Evolutionary conservation across 1,284 basidiomycete species (phyloP).

Genomic region (Malassezia vespertilionis): DNA sequence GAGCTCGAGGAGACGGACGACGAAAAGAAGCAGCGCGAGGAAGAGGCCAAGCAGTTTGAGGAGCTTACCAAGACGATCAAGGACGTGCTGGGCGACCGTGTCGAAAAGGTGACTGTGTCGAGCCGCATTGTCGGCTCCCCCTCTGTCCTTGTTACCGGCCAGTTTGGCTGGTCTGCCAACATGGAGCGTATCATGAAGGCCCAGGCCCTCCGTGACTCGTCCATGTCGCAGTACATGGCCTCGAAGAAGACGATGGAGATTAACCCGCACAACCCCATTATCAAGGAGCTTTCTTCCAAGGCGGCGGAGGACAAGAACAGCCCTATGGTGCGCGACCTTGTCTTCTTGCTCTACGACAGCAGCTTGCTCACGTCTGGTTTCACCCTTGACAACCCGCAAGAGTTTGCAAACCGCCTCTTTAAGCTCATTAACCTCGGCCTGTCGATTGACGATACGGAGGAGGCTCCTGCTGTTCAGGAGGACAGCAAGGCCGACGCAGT

Average conservation of each 20-base stretch:
- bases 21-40: conserved; percentile 85
- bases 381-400: conserved; percentile 85
- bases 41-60: conserved; percentile 70
- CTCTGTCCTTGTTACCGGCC: conserved; percentile 66
- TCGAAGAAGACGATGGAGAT: conserved; percentile 95
- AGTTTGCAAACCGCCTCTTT: conserved; percentile 91
- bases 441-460: conserved; percentile 50
- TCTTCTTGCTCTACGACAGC: conserved; percentile 91
- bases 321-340: conserved; percentile 85
- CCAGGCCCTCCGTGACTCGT: conserved; percentile 93
- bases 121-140: conserved; percentile 59
- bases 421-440: conserved; percentile 76
- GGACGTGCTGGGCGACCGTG: conserved; percentile 97
- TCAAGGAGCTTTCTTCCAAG: conserved; percentile 91
- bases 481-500: conserved; percentile 30
- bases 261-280: conserved; percentile 84
- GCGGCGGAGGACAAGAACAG: conserved; percentile 93
- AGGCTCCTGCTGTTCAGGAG: conserved; percentile 20
- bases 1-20: conserved; percentile 98
- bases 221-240: conserved; percentile 95
- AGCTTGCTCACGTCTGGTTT: conserved; percentile 65
- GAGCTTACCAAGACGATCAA: conserved; percentile 91
- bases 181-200: conserved; percentile 99
- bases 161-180: conserved; percentile 99
- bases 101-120: conserved; percentile 97